phyloP scores from a whole-genome alignment of 768 basidiomycete genomes.

The Hemileccinum impolitum region DNA sequence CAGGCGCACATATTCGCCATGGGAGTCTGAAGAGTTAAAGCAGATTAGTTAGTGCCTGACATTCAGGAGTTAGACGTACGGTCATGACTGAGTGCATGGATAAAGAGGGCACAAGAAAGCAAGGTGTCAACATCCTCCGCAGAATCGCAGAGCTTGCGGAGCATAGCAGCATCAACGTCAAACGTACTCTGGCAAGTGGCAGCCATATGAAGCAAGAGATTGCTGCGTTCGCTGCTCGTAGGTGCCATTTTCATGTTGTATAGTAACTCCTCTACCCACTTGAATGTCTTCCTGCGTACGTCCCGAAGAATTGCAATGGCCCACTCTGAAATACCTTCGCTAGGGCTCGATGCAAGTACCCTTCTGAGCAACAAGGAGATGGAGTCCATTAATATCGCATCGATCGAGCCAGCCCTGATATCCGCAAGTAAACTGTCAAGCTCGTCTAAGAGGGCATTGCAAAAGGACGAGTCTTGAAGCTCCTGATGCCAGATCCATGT shows the following conservation, averaged over 20 bases:
- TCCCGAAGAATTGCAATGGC: slow-evolving; percentile 24
- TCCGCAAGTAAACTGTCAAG: background rate
- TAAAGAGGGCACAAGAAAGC: slow-evolving; percentile 22
- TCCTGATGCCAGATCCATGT: background rate
- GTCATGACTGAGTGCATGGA: slow-evolving; percentile 11
- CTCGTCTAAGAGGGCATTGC: background rate
- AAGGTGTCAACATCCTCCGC: slow-evolving; percentile 15
- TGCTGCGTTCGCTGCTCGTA: background rate
- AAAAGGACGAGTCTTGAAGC: background rate
- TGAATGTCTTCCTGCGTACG: slow-evolving; percentile 26
- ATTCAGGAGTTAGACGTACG: background rate
- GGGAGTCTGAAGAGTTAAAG: too few relatives aligned
- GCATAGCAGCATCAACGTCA: slow-evolving; percentile 13
- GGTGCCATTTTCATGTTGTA: slow-evolving; percentile 10
- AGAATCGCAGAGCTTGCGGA: slow-evolving; percentile 4
- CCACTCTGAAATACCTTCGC: slow-evolving; percentile 6
- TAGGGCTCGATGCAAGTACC: slow-evolving; percentile 6
- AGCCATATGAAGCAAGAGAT: slow-evolving; percentile 32
- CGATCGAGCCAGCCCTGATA: background rate
- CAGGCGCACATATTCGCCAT: too few relatives aligned
- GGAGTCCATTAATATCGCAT: background rate
- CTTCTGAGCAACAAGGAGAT: background rate
- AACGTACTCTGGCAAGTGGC: slow-evolving; percentile 32
- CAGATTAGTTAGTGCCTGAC: too few relatives aligned
- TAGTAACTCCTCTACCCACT: slow-evolving; percentile 33